Base-by-base conservation (phyloP, 2,329 filamentous ascomycete species). In the Magnaporthales sp. region DNA sequence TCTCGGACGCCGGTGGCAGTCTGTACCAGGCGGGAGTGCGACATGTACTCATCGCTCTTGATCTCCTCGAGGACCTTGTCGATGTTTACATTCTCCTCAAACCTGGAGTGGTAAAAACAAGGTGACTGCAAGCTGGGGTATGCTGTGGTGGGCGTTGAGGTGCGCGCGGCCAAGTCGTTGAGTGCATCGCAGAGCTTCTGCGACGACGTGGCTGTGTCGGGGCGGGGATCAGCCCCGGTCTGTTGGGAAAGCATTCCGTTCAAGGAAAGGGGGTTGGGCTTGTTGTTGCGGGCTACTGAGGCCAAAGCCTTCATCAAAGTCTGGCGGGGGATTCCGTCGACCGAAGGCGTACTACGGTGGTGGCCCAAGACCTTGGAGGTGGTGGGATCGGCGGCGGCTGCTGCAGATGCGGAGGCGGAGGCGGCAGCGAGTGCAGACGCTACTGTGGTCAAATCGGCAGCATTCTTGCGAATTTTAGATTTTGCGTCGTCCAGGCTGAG, bases 21-120 rank as follows among this genome's bases (percentile, higher is more conserved):
- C 80, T 97, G 94, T 74, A 97, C 92, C 58, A 99, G 86, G 66
- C 93, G 88, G 10, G 92, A 97, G 79, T 98, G 95, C 38, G 93
- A 97, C 82, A 97, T 90, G 78, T 87, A 92, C 73, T 96, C 92
- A 72, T 95, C 90, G 66, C 88, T 90, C 74, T 90, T 89, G 73
- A 98, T 96, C 78, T 99, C 95, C 75, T 98, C 93, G 7, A 99
- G 83, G 6, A 99, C 93, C 78, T 91, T 95, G 72, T 95, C 91
- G 68, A 98, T 92, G 76, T 99, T 92, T 72, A 99, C 92, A 9
- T 93, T 92, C 75, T 97, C 93, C 73, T 97, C 95, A 74, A 99
- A 99, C 69, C 94, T 88, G 79, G 96, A 91, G 79, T 99, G 95
- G 80, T 97, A 98, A 80, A 96, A 99, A 80, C 95, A 99, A 15